phyloP scores from a whole-genome alignment of 805 yeast genomes.

The Candida chauliodis region DNA sequence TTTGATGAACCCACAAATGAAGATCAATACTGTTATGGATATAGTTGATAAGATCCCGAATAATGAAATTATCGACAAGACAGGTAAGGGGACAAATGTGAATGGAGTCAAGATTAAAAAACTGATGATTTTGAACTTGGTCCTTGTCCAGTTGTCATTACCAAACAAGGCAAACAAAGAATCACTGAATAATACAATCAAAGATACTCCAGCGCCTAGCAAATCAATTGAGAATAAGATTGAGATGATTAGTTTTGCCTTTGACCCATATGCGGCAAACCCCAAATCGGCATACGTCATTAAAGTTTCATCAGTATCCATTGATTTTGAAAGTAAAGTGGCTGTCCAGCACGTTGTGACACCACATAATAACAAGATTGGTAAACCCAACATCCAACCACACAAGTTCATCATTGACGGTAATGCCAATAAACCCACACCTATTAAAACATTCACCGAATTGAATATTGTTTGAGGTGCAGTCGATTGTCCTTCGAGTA shows the following conservation, averaged over 20 bases:
- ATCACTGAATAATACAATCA: constrained; percentile 81
- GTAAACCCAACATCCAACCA: constrained; percentile 65
- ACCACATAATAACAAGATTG: constrained; percentile 59
- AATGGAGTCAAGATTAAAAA: constrained; percentile 76
- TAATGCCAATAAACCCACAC: constrained; percentile 64
- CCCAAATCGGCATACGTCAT: constrained; percentile 90
- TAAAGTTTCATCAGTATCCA: constrained; percentile 76
- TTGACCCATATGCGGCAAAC: constrained; percentile 76
- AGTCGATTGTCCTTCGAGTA: constrained; percentile 77
- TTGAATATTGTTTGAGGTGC: constrained; percentile 77
- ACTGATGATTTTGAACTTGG: constrained; percentile 61
- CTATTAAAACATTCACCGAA: constrained; percentile 65
- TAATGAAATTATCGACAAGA: constrained; percentile 55
- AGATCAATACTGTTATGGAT: constrained; percentile 44
- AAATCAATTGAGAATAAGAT: constrained; percentile 72
- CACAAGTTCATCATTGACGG: constrained; percentile 63
- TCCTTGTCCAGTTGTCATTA: constrained; percentile 37
- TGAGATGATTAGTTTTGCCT: constrained; percentile 72
- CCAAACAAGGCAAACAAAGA: constrained; percentile 65
- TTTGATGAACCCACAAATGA: constrained; percentile 61
- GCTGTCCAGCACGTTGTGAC: constrained; percentile 75
- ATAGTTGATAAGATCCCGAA: constrained; percentile 57
- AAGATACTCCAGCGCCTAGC: constrained; percentile 76
- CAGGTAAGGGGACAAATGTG: constrained; percentile 71
- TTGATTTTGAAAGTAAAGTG: constrained; percentile 62